Evolutionary conservation across 2,329 filamentous ascomycete genomes (phyloP), one percentile per base, ranked within the genome.

Genomic region (Polychaeton citri): DNA sequence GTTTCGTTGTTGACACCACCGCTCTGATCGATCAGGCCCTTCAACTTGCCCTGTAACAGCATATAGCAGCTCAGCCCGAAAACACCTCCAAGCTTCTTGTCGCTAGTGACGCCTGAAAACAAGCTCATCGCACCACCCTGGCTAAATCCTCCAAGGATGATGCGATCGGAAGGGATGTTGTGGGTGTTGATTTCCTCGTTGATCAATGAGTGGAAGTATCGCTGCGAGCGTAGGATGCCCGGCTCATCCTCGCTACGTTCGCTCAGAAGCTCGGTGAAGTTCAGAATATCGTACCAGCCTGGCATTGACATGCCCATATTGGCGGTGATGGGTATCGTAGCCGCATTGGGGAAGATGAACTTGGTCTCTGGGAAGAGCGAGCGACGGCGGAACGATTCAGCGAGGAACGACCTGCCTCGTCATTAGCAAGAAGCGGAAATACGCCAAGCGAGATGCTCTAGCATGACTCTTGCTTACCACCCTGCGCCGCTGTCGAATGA

Each of bases 321-420:
- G 10, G 78, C 67, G n/a, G 85, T 87, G 54, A 95, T 84, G 20
- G 86, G 85, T 36, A 93, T 90, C 24, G 61, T 63, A 4, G 88
- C 86, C 19, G 90, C 90, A 63, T 94, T 83, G 12, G 90, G 90
- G 59, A 98, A 79, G 53, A 98, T 75, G 60, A 96, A 96, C 55
- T 88, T 81, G 57, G 94, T 83, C 61, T 95, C 81, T 39, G 86
- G 75, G 44, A 96, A 84, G 53, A 79, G 79, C 58, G 76, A 73
- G 35, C 82, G 73, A 21, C 79, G 71, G 37, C 85, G 77, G 80
- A 81, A 95, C 60, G 88, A 85, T 65, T 93, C 79, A 20, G 90
- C 85, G 15, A 90, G 73, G 38, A 75, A 76, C 31, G 81, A 72
- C 75, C 76, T 76, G 44, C 16, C 34, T 35, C 26, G 35, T 8